Base-by-base conservation (phyloP, 2,329 filamentous ascomycete species). In the Raffaelea ambrosiae region DNA sequence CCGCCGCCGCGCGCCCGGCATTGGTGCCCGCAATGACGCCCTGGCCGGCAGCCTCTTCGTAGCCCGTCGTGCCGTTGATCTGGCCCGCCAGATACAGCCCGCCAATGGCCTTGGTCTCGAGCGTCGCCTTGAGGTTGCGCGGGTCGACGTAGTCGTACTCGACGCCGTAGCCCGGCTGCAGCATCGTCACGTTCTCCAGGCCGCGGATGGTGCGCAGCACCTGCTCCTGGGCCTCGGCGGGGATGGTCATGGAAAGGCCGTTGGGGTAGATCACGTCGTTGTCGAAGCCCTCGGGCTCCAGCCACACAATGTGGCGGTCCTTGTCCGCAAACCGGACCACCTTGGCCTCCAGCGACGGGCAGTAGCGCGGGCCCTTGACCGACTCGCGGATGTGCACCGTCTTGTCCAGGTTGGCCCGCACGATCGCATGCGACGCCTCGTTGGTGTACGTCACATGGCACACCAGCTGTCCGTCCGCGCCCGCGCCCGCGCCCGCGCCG, bases 121-220 rank as follows among this genome's bases (percentile, higher is more conserved):
- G 77, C 0, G 90, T 93, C n/a, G 86, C 81, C 54, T 83, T 84
- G 3, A 98, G 74, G 56, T 86, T 85, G 46, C 93, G 84, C 18
- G 93, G 93, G 61, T 98, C 93, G 18, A 98, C 88, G 63, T 98
- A 98, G 68, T 97, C 93, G 65, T 98, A 98, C 63, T 98, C 93
- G 2, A 98, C 93, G 8, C 93, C 93, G 59, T 98, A 98, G 9
- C 91, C 93, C 2, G 91, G 85, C 59, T 97, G 91, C 7, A 95
- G 77, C 90, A 98, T 96, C 22, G 74, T 81, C 4, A 89, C 89
- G 50, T 90, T 81, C 60, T 97, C 91, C 2, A 98, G 74, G 0
- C 93, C 93, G n/a, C 70, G 76, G 47, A 98, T 85, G 0, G 88
- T 95, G 48, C 82, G 84, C n/a, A 98, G 72, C 61, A 94, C 81